These are phyloP conservation scores for Sclerotinia minor DNA, from an alignment of 2,329 filamentous ascomycete species.

Conservation along the genomic window DNA sequence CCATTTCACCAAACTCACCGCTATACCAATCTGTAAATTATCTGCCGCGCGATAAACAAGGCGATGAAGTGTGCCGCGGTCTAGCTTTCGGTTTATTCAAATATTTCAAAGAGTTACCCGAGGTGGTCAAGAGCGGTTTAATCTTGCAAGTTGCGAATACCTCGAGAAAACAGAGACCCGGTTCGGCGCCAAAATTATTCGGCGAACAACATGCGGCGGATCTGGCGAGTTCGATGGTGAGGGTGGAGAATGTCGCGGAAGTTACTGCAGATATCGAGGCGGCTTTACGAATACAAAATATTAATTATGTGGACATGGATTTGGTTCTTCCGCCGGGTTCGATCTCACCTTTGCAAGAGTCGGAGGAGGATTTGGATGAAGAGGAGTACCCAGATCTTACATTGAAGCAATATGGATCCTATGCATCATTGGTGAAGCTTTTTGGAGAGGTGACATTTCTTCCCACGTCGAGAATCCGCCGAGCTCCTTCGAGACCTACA, in stretches of 20 bases:
- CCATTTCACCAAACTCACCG: constrained; percentile 87
- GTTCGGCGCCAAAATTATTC: constrained; percentile 67
- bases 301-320: constrained; percentile 86
- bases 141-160: constrained; percentile 48
- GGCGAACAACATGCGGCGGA: constrained; percentile 91
- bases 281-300: constrained; percentile 76
- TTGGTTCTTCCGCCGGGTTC: constrained; percentile 78
- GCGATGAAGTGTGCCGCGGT: constrained; percentile 87
- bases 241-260: constrained; percentile 73
- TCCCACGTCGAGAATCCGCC: constrained; percentile 78
- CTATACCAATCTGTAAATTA: constrained; percentile 89
- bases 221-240: constrained; percentile 79
- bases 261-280: constrained; percentile 72
- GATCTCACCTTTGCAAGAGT: constrained; percentile 62
- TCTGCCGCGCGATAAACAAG: constrained; percentile 90
- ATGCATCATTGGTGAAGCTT: constrained; percentile 72
- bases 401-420: constrained; percentile 71
- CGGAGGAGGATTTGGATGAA: constrained; percentile 61
- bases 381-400: constrained; percentile 66
- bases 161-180: constrained; percentile 55
- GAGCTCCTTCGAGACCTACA: constrained; percentile 84
- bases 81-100: constrained; percentile 91
- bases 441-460: constrained; percentile 85
- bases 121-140: constrained; percentile 71
- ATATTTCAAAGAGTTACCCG: constrained; percentile 86